Percentiles rank a stretch among this genome's conserved stretches.
Evolutionary conservation across 2,329 filamentous ascomycete genomes (phyloP).

Genomic region (Penicillium sp.): DNA sequence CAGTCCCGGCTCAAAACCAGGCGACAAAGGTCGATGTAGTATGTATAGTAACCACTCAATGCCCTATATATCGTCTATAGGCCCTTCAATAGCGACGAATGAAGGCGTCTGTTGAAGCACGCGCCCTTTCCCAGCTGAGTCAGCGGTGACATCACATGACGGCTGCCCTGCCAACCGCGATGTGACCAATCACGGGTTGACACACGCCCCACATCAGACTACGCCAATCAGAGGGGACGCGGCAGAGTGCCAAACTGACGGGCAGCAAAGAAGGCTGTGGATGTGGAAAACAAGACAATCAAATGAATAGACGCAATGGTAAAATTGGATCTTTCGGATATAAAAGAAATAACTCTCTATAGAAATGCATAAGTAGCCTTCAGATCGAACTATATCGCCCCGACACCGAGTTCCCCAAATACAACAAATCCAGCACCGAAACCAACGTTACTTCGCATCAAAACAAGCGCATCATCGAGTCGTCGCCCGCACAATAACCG

Average conservation of each 20-base stretch:
- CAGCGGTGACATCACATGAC: conserved; percentile 16
- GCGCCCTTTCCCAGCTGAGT: conserved; percentile 9
- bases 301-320: neutral
- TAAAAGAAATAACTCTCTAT: neutral
- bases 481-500: conserved; percentile 5
- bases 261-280: neutral
- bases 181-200: conserved; percentile 10
- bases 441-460: conserved; percentile 14
- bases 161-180: conserved; percentile 22
- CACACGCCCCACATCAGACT: conserved; percentile 1
- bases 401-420: neutral
- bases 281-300: conserved; percentile 3
- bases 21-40: neutral
- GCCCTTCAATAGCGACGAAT: neutral
- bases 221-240: conserved; percentile 16
- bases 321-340: neutral
- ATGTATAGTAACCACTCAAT: neutral
- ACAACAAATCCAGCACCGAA: neutral
- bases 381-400: neutral
- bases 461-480: conserved; percentile 22
- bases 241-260: neutral
- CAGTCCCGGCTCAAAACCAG: neutral
- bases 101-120: neutral
- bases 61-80: neutral
- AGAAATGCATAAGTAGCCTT: neutral